Evolutionary conservation across 2,329 filamentous ascomycete genomes (phyloP), one percentile per base, ranked within the genome.

Genomic region (Aspergillus cejpii): DNA sequence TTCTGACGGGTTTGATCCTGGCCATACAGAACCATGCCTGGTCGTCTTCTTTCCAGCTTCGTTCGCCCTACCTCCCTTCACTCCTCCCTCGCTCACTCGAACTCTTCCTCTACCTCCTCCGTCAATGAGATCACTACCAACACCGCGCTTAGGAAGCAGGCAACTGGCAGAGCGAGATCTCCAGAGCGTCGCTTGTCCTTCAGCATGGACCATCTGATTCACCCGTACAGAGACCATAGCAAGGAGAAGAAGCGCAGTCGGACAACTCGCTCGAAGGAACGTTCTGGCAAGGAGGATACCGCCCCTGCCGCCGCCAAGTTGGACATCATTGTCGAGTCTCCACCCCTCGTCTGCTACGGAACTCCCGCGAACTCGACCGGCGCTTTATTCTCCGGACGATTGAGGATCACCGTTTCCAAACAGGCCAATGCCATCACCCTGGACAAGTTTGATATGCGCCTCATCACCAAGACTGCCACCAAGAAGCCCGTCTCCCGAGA

Each of bases 321-420:
- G 51, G 72, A 77, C 47, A 73, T 84, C 57, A 66, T 75, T 56
- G 84, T 96, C 51, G 90, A 96, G 72, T 94, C 87, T 10, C 88
- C 89, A 1, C 90, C 90, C 2, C 76, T 91, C 14, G 79, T 96
- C 37, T 84, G 95, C 69, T 87, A 92, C 60, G 89, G 89, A 51
- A 74, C 77, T 19, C 75, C 86, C 1, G 77, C 82, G 50, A 77
- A 79, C 54, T 95, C 89, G 56, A 85, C 84, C 2, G 91, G 91
- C 45, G 88, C 89, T 5, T 73, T 96, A 48, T 79, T 96, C 40
- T 94, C 88, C 1, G 89, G 89, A 23, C 85, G 88, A 63, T 73
- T 97, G 56, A 80, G 83, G 56, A 69, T 97, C 43, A 74, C 80
- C 29, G 79, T 95, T 57, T 77, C 78, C 50, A 83, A 89, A 42